Percentiles rank a stretch among this genome's conserved stretches.
These are phyloP conservation scores for Phytophthora pistaciae DNA, from an alignment of 352 stramenopile genomes.

Conservation along the genomic window DNA sequence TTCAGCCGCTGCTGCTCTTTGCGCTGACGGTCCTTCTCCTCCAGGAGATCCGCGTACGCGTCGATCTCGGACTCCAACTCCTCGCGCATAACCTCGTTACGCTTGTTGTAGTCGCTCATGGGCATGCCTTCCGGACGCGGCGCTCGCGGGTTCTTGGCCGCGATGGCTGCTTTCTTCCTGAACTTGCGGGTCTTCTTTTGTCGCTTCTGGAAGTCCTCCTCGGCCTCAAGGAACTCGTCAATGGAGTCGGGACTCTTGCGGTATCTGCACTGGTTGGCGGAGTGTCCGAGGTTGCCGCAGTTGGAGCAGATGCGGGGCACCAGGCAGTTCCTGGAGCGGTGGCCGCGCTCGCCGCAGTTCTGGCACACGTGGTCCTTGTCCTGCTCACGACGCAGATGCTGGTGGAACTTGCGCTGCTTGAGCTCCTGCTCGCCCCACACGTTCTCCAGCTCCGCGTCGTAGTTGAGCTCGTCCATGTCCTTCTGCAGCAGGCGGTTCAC, in stretches of 20 bases:
- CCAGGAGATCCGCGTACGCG: slow-evolving; percentile 55
- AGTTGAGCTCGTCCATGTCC: slow-evolving; percentile 69
- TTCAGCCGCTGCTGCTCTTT: slow-evolving; percentile 31
- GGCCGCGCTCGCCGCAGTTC: slow-evolving; percentile 82
- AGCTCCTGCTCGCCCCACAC: slow-evolving; percentile 44
- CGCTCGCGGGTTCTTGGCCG: slow-evolving; percentile 18
- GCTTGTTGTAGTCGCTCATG: slow-evolving; percentile 48
- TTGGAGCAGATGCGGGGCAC: slow-evolving; percentile 82
- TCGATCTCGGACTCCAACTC: slow-evolving; percentile 75
- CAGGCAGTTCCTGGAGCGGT: slow-evolving; percentile 75
- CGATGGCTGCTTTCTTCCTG: slow-evolving; percentile 20
- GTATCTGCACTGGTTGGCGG: slow-evolving; percentile 56
- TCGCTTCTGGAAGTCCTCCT: slow-evolving; percentile 29
- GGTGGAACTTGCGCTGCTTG: slow-evolving; percentile 71
- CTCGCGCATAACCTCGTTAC: slow-evolving; percentile 58
- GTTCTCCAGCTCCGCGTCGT: slow-evolving; percentile 71
- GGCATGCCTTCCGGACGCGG: slow-evolving; percentile 22
- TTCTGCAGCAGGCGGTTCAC: slow-evolving; percentile 21
- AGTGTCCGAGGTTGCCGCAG: slow-evolving; percentile 79
- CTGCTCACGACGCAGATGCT: slow-evolving; percentile 61
- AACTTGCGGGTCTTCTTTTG: slow-evolving; percentile 29
- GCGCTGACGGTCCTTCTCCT: slow-evolving; percentile 21
- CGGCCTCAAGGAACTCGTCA: slow-evolving; percentile 37
- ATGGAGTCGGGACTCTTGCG: slow-evolving; percentile 31
- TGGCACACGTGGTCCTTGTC: slow-evolving; percentile 73